A percentile compares a stretch with the other conserved stretches of the same genome.
These are phyloP conservation scores for Solanum hybrid DNA, from an alignment of 305 asterid genomes.

Conservation along the genomic window DNA sequence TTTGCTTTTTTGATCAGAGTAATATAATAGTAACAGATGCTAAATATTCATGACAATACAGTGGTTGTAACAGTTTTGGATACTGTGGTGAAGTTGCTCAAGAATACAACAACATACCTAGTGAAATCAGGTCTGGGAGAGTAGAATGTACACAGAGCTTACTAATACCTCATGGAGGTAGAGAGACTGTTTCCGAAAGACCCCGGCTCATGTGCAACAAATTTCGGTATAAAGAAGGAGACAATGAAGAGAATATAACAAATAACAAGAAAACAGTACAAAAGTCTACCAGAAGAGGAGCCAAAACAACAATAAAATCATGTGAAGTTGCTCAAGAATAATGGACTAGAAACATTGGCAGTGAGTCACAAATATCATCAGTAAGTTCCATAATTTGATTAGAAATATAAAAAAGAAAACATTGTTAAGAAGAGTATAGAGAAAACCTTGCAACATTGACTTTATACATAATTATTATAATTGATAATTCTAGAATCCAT, in stretches of 20 bases:
- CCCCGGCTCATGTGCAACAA: background rate
- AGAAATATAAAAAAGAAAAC: background rate
- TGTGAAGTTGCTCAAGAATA: background rate
- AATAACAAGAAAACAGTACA: background rate
- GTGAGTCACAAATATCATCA: background rate
- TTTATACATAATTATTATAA: background rate
- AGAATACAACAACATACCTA: background rate
- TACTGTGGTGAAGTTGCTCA: background rate
- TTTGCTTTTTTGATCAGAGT: background rate
- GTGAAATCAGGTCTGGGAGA: background rate
- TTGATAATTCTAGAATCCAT: background rate
- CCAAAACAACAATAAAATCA: background rate
- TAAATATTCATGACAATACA: background rate
- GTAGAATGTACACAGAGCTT: background rate
- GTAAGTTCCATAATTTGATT: background rate
- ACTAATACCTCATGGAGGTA: background rate
- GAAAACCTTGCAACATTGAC: background rate
- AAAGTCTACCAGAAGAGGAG: background rate
- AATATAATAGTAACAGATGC: background rate
- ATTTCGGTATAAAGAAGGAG: background rate
- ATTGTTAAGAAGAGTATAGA: background rate
- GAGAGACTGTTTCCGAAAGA: background rate
- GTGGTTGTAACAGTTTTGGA: background rate
- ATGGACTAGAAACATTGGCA: background rate
- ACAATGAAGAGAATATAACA: background rate